These are phyloP conservation scores for Arthrobotrys sphaeroides DNA, from an alignment of 2,329 filamentous ascomycete genomes.

Conservation along the genomic window DNA sequence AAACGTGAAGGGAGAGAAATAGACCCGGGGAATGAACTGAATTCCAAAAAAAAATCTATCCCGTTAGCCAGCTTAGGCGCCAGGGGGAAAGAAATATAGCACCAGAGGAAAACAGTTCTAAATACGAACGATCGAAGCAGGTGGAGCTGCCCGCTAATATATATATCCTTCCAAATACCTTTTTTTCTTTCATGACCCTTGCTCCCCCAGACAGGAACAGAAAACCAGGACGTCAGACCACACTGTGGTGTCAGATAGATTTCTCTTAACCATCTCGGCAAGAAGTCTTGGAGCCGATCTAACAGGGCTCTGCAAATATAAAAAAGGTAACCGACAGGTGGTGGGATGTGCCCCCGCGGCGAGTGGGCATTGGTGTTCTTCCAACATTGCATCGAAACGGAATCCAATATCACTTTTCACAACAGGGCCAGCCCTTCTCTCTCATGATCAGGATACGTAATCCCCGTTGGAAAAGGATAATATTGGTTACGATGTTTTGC, in stretches of 20 bases:
- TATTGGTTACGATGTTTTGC: too few species aligned
- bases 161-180: conserved; percentile 54
- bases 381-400: conserved; percentile 5
- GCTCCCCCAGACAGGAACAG: neutral
- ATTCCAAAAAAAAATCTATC: conserved; percentile 35
- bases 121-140: conserved; percentile 16
- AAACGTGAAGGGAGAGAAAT: neutral
- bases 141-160: conserved; percentile 39
- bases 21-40: conserved; percentile 10
- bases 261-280: conserved; percentile 22
- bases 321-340: conserved; percentile 3
- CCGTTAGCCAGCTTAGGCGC: neutral
- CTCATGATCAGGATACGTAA: conserved; percentile 8
- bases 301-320: conserved; percentile 15
- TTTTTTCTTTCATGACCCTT: neutral
- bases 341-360: conserved; percentile 22
- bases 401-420: conserved; percentile 3
- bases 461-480: neutral
- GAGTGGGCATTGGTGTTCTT: neutral
- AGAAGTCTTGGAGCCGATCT: conserved; percentile 11
- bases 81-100: neutral
- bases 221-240: conserved; percentile 34
- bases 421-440: conserved; percentile 14
- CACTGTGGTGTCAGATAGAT: conserved; percentile 28
- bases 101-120: conserved; percentile 5